Base-by-base conservation (phyloP, 345 rosid genomes). In the Populus ilicifolia region DNA sequence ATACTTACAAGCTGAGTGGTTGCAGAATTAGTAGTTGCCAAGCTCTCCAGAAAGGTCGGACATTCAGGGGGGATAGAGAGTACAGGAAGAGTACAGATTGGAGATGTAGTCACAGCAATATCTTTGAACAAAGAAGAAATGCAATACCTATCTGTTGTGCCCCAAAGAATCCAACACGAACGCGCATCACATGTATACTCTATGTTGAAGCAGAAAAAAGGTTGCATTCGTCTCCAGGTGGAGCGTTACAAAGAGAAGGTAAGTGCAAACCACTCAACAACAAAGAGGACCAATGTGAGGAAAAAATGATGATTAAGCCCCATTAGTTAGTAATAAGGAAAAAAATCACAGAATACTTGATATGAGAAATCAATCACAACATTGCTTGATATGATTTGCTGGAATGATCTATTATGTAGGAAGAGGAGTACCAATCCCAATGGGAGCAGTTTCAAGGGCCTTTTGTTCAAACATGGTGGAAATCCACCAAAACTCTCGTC, bases 371-470 rank as follows among this genome's bases (percentile, higher is more conserved):
- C 43, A 6, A 30, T 20, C 70, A 75, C 21, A 46, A 13, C 23
- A n/a, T 61, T 64, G 13, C 23, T 14, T 67, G 39, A 27, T 38
- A 76, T 59, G 38, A 67, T 23, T 27, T 38, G 9, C 62, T 1
- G 1, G 46, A 11, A 69, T 79, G 21, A 36, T 29, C 44, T 16
- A 9, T 66, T 41, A 35, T 70, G 21, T 33, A 80, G 81, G 83
- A 77, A 80, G 80, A 78, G 17, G 78, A 79, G 75, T n/a, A 66
- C 74, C 82, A 71, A 56, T 64, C 29, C 71, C 81, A 65, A 9
- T 80, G 76, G 86, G 78, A 80, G 77, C 86, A 77, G 73, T 80
- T 77, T 62, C 77, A 67, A 39, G 77, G 81, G 81, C 81, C 83
- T 25, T 83, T 80, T 46, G 79, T 80, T 41, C 81, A 83, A 75